Base-by-base conservation (phyloP, 768 basidiomycete genomes). In the Tricholoma bakamatsutake region DNA sequence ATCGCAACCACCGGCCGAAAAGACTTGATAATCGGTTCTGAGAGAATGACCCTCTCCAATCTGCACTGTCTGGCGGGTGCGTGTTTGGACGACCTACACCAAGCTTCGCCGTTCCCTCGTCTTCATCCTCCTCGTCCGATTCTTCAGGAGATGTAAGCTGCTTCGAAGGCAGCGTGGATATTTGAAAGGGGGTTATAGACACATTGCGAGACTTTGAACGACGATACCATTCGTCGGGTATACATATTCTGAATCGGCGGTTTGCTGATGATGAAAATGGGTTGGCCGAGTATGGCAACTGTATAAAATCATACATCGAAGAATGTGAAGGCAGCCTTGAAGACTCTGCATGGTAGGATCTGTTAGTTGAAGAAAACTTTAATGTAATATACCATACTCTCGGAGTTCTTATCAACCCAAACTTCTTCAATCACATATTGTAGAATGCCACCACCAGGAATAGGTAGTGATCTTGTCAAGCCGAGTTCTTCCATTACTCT, bases 221-320 rank as follows among this genome's bases (percentile, higher is more conserved):
- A 55, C 83, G 82, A 68, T 83, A 92, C 90, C 86, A 92, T 64
- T 87, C 85, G 52, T 87, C 87, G 1, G 87, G 87, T 7, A 93
- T 81, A 58, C 84, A 87, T 54, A 91, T 79, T 27, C 78, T 76
- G 63, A 87, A 81, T 7, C 60, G 64, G 8, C 81, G 80, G 17
- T 62, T 71, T 1, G 77, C 77, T 28, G 66, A 60, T 3, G 70
- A 62, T n/a, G 72, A 69, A 59, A 77, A 75, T 1, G 75, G 73
- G 59, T 79, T 79, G 9, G 74, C 60, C 50, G 65, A 62, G 37
- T 71, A 72, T 0, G 80, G 73, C 12, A 71, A 70, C 48, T 65
- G 67, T 15, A 81, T 53, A 35, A 83, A 65, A n/a, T 73, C 66
- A 27, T 74, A 78, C 2, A 84, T 60, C 1, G 69, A 52, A 8